Conservation (phyloP, 306 rosid species). For the Mimosa pudica region DNA sequence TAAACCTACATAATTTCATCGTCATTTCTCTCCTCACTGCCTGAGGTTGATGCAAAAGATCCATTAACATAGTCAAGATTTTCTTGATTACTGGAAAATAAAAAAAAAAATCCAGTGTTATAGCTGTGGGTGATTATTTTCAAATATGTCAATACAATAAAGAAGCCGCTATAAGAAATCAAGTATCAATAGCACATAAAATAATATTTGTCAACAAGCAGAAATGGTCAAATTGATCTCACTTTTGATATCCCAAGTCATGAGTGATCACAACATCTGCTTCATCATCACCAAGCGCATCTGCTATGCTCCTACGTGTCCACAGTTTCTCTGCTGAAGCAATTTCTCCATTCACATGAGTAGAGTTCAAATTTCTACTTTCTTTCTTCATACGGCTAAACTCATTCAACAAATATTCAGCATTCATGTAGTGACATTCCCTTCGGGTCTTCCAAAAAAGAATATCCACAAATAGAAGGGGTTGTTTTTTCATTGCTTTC, state of each 20-base stretch:
- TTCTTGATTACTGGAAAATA: slow-evolving; percentile 41
- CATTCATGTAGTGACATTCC: slow-evolving; percentile 89
- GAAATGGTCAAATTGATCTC: slow-evolving; percentile 44
- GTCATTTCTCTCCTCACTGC: slow-evolving; percentile 39
- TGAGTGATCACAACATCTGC: slow-evolving; percentile 80
- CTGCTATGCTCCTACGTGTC: slow-evolving; percentile 73
- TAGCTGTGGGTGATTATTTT: slow-evolving; percentile 15
- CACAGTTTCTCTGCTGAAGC: slow-evolving; percentile 54
- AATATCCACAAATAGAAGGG: slow-evolving; percentile 85
- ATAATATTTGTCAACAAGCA: not conserved
- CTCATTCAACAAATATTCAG: slow-evolving; percentile 79
- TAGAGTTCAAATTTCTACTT: slow-evolving; percentile 52
- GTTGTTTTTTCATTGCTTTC: slow-evolving; percentile 81
- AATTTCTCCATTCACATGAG: slow-evolving; percentile 46
- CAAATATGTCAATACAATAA: slow-evolving; percentile 15
- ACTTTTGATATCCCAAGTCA: slow-evolving; percentile 57
- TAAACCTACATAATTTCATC: slow-evolving; percentile 44
- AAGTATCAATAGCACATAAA: slow-evolving; percentile 24
- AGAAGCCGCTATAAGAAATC: slow-evolving; percentile 12
- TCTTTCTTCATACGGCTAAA: slow-evolving; percentile 71
- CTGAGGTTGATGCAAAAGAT: slow-evolving; percentile 48
- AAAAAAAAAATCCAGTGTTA: slow-evolving; percentile 10
- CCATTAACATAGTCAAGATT: slow-evolving; percentile 39
- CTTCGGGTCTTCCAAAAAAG: slow-evolving; percentile 93
- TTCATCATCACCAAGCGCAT: slow-evolving; percentile 99